phyloP scores from a whole-genome alignment of 805 yeast genomes.

The Wickerhamiella sergipiensis region DNA sequence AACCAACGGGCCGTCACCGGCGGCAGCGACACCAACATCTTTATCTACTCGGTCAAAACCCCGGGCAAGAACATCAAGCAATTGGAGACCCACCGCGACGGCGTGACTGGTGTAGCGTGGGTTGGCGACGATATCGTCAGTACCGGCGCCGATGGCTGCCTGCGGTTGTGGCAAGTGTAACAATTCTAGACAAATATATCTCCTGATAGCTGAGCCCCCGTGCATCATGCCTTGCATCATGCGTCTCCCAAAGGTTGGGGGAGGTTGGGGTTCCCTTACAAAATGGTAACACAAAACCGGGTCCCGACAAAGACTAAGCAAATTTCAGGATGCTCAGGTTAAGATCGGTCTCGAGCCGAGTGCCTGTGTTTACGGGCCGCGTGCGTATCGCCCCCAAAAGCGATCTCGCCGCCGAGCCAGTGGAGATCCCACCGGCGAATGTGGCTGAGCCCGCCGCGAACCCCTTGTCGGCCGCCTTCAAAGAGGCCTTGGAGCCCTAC shows the following conservation, averaged over 20 bases:
- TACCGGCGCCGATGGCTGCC: conserved; percentile 69
- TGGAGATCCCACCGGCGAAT: not conserved
- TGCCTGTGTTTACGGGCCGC: not conserved
- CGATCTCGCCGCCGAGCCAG: not conserved
- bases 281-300: too few relatives aligned
- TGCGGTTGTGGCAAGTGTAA: conserved; percentile 52
- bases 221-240: too few relatives aligned
- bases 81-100: conserved; percentile 77
- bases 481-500: conserved; percentile 2
- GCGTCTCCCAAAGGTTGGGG: too few relatives aligned
- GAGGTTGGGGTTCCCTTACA: too few relatives aligned
- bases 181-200: conserved; percentile 24
- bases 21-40: conserved; percentile 71
- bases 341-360: not conserved
- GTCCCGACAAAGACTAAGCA: not conserved
- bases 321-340: not conserved
- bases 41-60: conserved; percentile 61
- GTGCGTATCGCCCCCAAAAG: not conserved
- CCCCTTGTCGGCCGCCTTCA: not conserved
- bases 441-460: not conserved
- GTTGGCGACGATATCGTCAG: conserved; percentile 37
- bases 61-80: conserved; percentile 67
- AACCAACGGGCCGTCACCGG: conserved; percentile 64
- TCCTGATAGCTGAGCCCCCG: too few relatives aligned
- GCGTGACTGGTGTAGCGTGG: conserved; percentile 71